These are phyloP conservation scores for Ploettnerulaceae sp. DNA, from an alignment of 2,329 filamentous ascomycete genomes.

Conservation along the genomic window DNA sequence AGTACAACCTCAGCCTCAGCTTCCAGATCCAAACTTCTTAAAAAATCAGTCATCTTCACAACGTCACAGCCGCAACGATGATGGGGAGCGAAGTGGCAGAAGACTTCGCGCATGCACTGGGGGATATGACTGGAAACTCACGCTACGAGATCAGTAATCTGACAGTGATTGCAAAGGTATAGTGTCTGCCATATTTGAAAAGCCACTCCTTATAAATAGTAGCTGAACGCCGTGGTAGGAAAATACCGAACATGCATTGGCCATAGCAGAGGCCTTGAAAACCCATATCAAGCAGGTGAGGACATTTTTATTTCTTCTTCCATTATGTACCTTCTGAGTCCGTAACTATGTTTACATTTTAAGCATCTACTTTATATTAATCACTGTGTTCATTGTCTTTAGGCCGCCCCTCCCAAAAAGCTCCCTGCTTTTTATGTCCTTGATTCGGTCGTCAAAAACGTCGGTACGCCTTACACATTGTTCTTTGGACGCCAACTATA, in stretches of 20 bases:
- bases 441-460: slow-evolving; percentile 97
- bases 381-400: slow-evolving; percentile 27
- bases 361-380: slow-evolving; percentile 10
- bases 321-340: too few species aligned
- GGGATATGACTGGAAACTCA: slow-evolving; percentile 86
- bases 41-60: too few species aligned
- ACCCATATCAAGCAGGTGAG: slow-evolving; percentile 94
- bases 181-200: background rate
- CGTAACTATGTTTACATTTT: too few species aligned
- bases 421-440: slow-evolving; percentile 95
- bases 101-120: slow-evolving; percentile 89
- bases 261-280: slow-evolving; percentile 84
- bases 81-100: slow-evolving; percentile 94
- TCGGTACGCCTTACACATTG: slow-evolving; percentile 93
- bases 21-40: too few species aligned
- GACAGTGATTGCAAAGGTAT: slow-evolving; percentile 43
- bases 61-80: too few species aligned
- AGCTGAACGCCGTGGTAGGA: slow-evolving; percentile 42
- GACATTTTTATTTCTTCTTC: too few species aligned
- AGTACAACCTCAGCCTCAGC: too few species aligned
- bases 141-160: slow-evolving; percentile 95
- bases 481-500: slow-evolving; percentile 92
- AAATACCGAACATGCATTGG: slow-evolving; percentile 91
- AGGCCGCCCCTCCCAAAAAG: slow-evolving; percentile 87
- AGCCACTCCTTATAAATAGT: background rate